phyloP scores from a whole-genome alignment of 331 rosid genomes.

The Malus hybrid region DNA sequence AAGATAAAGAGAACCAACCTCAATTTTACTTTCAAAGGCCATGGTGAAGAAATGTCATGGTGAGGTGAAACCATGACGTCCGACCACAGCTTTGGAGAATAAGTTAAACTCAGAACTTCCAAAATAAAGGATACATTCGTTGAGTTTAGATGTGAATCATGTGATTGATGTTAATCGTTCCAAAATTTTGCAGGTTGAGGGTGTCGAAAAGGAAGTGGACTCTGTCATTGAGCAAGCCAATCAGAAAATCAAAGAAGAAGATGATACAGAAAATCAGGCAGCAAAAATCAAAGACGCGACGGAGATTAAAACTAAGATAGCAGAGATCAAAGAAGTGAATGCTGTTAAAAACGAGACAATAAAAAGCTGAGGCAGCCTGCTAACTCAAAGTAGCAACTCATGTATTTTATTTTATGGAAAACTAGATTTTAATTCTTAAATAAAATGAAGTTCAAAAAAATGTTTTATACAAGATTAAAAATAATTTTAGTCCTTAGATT shows the following conservation, averaged over 20 bases:
- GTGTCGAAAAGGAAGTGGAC: constrained; percentile 19
- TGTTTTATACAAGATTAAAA: too few relatives aligned
- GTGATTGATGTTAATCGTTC: not conserved
- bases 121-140: too few relatives aligned
- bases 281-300: not conserved
- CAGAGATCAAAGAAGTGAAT: not conserved
- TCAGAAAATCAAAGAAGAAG: not conserved
- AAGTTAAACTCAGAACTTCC: too few relatives aligned
- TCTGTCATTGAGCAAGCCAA: constrained; percentile 2
- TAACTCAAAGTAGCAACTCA: not conserved
- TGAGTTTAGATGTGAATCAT: not conserved
- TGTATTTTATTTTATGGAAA: too few relatives aligned
- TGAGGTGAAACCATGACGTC: too few relatives aligned
- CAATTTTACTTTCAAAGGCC: too few relatives aligned
- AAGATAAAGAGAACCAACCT: too few relatives aligned
- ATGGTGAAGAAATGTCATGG: too few relatives aligned
- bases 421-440: too few relatives aligned
- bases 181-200: constrained; percentile 32
- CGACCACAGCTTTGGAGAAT: too few relatives aligned
- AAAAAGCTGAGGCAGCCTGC: not conserved
- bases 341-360: not conserved
- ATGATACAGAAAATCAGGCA: not conserved
- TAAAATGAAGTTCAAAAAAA: too few relatives aligned
- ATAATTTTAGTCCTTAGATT: too few relatives aligned
- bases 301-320: not conserved